Evolutionary conservation across 345 rosid species (phyloP), one percentile per base, ranked within the genome.

Genomic region (Brassica juncea): DNA sequence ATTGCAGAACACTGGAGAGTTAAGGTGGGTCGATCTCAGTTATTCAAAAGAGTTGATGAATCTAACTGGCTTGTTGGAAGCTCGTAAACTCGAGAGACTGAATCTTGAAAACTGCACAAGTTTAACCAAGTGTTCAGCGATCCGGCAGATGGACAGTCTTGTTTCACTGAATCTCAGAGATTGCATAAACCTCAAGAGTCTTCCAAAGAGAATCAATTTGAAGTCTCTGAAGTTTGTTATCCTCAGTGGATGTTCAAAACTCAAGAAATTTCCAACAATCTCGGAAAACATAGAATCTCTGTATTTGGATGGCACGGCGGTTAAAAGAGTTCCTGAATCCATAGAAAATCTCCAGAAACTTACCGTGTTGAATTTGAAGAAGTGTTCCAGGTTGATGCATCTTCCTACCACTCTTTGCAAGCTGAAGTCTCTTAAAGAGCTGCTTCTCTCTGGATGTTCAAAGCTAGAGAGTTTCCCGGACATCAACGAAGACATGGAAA

Each of bases 201-300:
- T 81, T 57, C 84, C 84, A 4, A 47, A 66, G 27, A 8, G 12
- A 6, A 59, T 49, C 49, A 25, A 28, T 5, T 39, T 73, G 60
- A 47, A 62, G 6, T 85, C 8, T 28, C 37, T 75, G 49, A 76
- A 57, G 72, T 19, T 47, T 61, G 65, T 72, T 52, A 19, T 49
- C 80, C 82, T 64, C 10, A 83, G 34, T 23, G 74, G 77, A 0
- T 85, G 89, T 65, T 59, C 31, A 34, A 79, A 47, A 2, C 70
- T 84, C 47, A 57, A 27, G 19, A 68, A 44, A 52, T 76, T 84
- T 2, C 84, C 80, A 19, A 44, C 39, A 25, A 73, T 84, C 7
- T 76, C 81, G n/a, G 39, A 79, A 0, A 77, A 72, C 21, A 47
- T 85, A 67, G 28, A 73, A 5, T 60, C 54, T 16, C 37, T 83